Conservation (phyloP, 139 green algal genomes). For the Coelastrella sp. region DNA sequence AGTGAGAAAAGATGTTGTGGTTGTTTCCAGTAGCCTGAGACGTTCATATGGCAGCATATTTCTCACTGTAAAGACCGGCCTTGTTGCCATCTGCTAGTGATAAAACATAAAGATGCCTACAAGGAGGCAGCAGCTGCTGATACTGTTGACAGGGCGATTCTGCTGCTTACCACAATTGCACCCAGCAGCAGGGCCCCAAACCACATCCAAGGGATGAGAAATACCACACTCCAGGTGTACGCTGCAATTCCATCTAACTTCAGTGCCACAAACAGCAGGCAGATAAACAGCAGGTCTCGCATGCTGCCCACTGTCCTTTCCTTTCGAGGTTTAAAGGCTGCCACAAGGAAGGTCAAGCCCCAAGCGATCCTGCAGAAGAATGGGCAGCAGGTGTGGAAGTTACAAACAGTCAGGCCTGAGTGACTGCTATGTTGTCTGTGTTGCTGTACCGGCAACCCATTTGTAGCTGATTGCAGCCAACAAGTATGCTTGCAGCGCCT, state of each 20-base stretch:
- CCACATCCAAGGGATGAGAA: constrained; percentile 76
- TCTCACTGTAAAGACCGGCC: too few relatives aligned
- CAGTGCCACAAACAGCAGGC: constrained; percentile 64
- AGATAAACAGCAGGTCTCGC: constrained; percentile 68
- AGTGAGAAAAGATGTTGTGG: too few relatives aligned
- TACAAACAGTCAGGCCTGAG: neutral
- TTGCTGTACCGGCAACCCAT: neutral
- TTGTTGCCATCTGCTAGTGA: too few relatives aligned
- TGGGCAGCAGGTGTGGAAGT: neutral
- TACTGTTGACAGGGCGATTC: neutral
- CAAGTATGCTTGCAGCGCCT: too few relatives aligned
- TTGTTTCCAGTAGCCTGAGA: too few relatives aligned
- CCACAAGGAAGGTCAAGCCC: constrained; percentile 44
- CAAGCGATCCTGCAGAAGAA: constrained; percentile 56
- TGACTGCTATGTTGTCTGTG: neutral
- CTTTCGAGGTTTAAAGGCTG: constrained; percentile 53
- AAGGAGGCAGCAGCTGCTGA: neutral
- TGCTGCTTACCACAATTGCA: constrained; percentile 52
- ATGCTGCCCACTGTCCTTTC: constrained; percentile 59
- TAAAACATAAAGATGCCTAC: neutral
- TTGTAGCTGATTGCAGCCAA: neutral
- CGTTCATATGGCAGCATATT: neutral
- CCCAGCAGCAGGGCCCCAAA: constrained; percentile 64
- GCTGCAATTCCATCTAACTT: constrained; percentile 62
- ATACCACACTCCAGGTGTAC: constrained; percentile 70